Base-by-base conservation (phyloP, 805 yeast species). In the Nakazawaea ambrosiae region DNA sequence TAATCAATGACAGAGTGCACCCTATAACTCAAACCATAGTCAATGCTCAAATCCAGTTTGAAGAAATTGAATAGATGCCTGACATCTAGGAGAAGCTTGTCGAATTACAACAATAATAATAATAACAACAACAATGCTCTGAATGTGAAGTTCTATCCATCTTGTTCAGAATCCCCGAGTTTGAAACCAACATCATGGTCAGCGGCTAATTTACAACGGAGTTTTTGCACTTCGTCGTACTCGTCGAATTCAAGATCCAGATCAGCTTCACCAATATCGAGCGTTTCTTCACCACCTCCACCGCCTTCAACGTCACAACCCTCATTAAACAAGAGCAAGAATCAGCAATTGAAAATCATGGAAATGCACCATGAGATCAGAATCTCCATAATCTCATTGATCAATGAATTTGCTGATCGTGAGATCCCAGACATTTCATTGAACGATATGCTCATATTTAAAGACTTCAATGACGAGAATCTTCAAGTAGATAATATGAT, bases 341-440 rank as follows among this genome's bases (percentile, higher is more conserved):
- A 14, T 17, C 26, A 31, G 7, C 34, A 22, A n/a, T 25, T 20
- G 10, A 10, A 15, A 9, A 11, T 27, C 15, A 30, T 39, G 38
- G 42, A 39, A 23, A 17, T 34, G 19, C 39, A 75, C 40, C 77
- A 78, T 54, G 66, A 70, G 42, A 66, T 76, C 19, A 57, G 86
- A 38, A 68, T 81, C 1, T 66, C 77, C 4, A 55, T 80, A 19
- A 84, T 78, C 43, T 60, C 72, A 27, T 64, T 79, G 38, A 76
- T 81, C 28, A 67, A 73, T 34, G 72, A 71, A 43, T 75, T 75
- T 47, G 70, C 86, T 1, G 53, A 57, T 15, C 65, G 65, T 39
- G 68, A 72, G 4, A 55, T 79, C 25, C 76, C 81, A 11, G 67
- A 70, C 31, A 58, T 79, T 25, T 66, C 78, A 3, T 60, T 76